These are phyloP conservation scores for Aureobasidium vineae DNA, from an alignment of 2,329 filamentous ascomycete genomes.

Conservation along the genomic window DNA sequence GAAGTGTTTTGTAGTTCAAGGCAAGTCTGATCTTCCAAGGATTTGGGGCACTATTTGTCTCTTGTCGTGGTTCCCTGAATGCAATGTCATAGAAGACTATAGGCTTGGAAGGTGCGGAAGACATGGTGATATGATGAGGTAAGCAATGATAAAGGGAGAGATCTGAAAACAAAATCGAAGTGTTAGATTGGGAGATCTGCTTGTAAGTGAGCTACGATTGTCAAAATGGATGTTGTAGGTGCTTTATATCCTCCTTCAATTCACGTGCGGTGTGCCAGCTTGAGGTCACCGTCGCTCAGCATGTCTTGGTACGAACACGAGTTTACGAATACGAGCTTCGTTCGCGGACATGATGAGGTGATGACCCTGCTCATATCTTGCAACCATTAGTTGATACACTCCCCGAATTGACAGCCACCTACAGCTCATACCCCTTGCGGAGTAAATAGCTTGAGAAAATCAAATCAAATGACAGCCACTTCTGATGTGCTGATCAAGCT, in stretches of 20 bases:
- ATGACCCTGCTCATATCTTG: neutral
- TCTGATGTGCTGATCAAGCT: no score
- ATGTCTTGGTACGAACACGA: neutral
- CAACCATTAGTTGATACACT: neutral
- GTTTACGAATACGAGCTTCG: neutral
- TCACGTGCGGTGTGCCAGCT: neutral
- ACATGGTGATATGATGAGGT: constrained; percentile 8
- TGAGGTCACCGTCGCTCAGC: neutral
- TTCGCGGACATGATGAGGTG: neutral
- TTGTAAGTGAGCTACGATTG: neutral
- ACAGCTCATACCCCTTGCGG: no score
- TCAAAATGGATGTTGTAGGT: neutral
- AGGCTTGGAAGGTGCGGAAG: neutral
- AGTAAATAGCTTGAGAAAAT: no score
- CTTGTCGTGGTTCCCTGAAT: constrained; percentile 39
- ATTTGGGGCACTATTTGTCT: constrained; percentile 47
- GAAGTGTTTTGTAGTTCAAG: constrained; percentile 50
- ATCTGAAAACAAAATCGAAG: neutral
- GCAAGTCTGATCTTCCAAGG: constrained; percentile 53
- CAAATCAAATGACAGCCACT: no score
- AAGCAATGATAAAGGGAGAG: neutral
- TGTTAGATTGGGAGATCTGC: neutral
- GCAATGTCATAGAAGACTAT: constrained; percentile 51
- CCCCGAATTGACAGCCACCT: no score
- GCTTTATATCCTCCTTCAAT: neutral